Percentiles rank a stretch among this genome's conserved stretches.
Conservation (phyloP, 345 rosid species). For the Salix dunnii region DNA sequence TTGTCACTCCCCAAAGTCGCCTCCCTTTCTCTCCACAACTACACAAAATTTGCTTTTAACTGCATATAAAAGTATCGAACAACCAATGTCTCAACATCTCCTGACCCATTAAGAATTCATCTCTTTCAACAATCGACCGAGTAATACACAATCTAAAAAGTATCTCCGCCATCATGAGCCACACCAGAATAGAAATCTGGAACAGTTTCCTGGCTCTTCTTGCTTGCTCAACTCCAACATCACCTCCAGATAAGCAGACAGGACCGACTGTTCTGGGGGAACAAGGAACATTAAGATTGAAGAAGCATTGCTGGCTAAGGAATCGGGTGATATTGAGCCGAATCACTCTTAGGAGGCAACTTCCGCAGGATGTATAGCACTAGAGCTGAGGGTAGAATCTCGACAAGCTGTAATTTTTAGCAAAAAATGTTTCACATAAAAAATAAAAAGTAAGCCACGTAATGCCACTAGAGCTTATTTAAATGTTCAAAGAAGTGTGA, state of each 20-base stretch:
- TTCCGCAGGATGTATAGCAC: conserved; percentile 87
- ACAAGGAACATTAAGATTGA: neutral
- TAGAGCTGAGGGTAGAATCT: conserved; percentile 93
- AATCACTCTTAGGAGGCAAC: conserved; percentile 89
- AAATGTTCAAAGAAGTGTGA: neutral
- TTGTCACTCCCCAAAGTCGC: too few species aligned
- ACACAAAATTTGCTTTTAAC: neutral
- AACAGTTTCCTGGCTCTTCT: conserved; percentile 21
- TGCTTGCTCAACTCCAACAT: conserved; percentile 9
- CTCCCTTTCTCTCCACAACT: neutral
- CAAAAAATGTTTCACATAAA: conserved; percentile 5
- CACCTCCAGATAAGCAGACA: conserved; percentile 11
- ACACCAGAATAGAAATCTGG: conserved; percentile 22
- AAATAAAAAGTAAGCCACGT: neutral
- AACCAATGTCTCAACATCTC: conserved; percentile 1
- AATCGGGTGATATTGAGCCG: conserved; percentile 90
- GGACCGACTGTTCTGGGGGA: conserved; percentile 4
- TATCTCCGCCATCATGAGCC: conserved; percentile 27
- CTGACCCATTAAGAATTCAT: conserved; percentile 17
- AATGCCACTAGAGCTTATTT: neutral
- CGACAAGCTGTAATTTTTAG: conserved; percentile 61
- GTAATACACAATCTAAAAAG: conserved; percentile 21
- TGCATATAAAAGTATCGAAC: neutral
- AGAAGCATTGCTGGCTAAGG: conserved; percentile 35
- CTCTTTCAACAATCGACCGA: conserved; percentile 13